These are phyloP conservation scores for Pichia eremophila DNA, from an alignment of 805 yeast genomes.

Conservation along the genomic window DNA sequence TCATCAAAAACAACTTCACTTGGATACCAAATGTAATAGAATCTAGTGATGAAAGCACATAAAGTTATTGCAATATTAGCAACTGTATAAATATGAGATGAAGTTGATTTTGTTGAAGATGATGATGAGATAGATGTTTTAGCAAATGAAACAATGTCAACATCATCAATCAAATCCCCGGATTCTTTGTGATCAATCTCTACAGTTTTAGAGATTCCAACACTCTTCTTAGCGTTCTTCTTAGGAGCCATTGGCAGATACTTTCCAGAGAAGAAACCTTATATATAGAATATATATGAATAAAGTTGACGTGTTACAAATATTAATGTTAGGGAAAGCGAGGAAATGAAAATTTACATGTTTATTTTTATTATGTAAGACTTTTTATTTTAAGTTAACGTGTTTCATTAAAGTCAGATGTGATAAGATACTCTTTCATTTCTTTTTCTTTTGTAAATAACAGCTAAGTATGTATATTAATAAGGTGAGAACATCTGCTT, in stretches of 20 bases:
- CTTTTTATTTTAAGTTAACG: background rate
- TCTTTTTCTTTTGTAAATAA: background rate
- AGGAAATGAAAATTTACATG: too few relatives aligned
- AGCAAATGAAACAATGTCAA: background rate
- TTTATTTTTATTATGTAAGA: too few relatives aligned
- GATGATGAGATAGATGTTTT: background rate
- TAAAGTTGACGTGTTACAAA: too few relatives aligned
- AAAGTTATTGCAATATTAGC: constrained; percentile 32
- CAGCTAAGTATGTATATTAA: background rate
- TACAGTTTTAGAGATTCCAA: background rate
- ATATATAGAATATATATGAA: too few relatives aligned
- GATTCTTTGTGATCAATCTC: background rate
- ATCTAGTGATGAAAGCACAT: constrained; percentile 44
- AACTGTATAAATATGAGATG: constrained; percentile 2
- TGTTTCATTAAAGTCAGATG: background rate
- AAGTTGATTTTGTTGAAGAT: too few relatives aligned
- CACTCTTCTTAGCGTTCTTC: constrained; percentile 6
- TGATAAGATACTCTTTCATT: too few relatives aligned
- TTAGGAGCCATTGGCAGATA: constrained; percentile 15
- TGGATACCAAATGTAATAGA: constrained; percentile 54
- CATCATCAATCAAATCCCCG: constrained; percentile 8
- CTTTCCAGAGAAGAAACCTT: too few relatives aligned
- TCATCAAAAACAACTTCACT: constrained; percentile 78
- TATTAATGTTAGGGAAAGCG: too few relatives aligned
- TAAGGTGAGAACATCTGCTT: background rate